These are phyloP conservation scores for Saccharomycopsis capsularis DNA, from an alignment of 805 yeast species.

Conservation along the genomic window DNA sequence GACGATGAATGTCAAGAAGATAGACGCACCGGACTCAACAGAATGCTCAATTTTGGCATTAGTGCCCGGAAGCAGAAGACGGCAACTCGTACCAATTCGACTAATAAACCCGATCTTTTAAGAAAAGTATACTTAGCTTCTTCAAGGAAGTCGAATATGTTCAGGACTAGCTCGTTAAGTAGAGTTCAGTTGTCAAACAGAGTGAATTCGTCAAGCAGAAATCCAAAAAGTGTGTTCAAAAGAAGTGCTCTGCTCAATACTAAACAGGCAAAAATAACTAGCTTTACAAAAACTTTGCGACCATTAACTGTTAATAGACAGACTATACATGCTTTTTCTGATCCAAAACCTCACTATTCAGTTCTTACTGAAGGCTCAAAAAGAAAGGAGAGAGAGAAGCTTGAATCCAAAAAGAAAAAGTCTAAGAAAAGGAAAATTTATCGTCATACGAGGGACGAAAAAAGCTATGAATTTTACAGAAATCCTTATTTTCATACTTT, in stretches of 20 bases:
- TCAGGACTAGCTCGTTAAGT: not conserved
- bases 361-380: not conserved
- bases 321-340: not conserved
- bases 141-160: not conserved
- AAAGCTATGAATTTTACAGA: constrained; percentile 14
- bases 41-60: constrained; percentile 2
- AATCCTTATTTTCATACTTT: constrained; percentile 13
- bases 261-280: not conserved
- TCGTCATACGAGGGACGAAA: constrained; percentile 5
- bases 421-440: constrained; percentile 1
- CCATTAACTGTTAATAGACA: not conserved
- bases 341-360: not conserved
- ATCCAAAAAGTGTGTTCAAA: not conserved
- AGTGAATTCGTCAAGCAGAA: not conserved
- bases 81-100: not conserved
- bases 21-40: constrained; percentile 5
- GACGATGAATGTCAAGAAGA: constrained; percentile 16
- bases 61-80: not conserved
- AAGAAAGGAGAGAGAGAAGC: not conserved
- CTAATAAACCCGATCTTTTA: not conserved
- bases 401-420: not conserved
- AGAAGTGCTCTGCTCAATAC: not conserved
- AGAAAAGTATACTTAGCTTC: no score
- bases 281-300: not conserved
- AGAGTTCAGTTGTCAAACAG: not conserved